phyloP scores from a whole-genome alignment of 176 grass and related monocot genomes.

The Oryza rufipogon region DNA sequence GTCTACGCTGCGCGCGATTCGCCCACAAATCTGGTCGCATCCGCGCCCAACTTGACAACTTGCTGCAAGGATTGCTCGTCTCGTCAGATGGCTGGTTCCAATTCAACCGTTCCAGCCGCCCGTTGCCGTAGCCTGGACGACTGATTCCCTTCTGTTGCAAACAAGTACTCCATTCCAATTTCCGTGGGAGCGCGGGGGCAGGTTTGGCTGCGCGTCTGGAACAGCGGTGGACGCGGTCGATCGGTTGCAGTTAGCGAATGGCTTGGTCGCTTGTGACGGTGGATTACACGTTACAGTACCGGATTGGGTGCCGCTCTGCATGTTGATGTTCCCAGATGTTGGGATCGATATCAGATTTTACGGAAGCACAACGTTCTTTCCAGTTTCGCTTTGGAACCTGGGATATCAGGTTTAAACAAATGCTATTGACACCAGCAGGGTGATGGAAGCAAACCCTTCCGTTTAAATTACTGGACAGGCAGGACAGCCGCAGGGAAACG shows the following conservation, averaged over 20 bases:
- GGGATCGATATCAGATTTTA: background rate
- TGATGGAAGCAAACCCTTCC: no score
- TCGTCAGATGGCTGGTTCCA: background rate
- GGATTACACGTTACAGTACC: background rate
- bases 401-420: background rate
- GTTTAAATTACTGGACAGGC: no score
- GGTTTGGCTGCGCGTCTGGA: background rate
- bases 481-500: no score
- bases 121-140: background rate
- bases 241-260: background rate
- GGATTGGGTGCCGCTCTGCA: background rate
- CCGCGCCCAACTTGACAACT: background rate
- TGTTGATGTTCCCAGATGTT: background rate
- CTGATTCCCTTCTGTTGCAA: background rate
- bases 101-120: background rate
- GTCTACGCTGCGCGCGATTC: background rate
- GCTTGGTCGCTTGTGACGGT: background rate
- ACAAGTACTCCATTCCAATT: background rate
- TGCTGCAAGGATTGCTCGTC: no score
- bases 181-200: background rate
- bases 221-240: background rate
- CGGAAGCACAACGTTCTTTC: background rate
- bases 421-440: no score
- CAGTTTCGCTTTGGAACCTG: background rate
- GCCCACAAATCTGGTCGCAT: background rate